A percentile compares a stretch with the other conserved stretches of the same genome.
These are phyloP conservation scores for Stemphylium beticola DNA, from an alignment of 2,329 filamentous ascomycete species.

Conservation along the genomic window DNA sequence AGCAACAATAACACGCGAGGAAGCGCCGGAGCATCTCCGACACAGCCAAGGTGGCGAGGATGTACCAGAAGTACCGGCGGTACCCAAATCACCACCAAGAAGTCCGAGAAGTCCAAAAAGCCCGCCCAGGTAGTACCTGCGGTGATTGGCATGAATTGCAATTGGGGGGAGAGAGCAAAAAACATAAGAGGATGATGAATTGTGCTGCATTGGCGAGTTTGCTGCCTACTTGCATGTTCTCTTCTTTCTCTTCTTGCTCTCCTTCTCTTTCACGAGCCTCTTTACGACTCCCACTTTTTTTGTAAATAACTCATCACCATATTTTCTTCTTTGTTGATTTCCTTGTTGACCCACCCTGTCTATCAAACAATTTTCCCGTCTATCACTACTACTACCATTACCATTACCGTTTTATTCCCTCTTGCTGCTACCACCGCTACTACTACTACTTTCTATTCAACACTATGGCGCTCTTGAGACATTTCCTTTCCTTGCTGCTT, in stretches of 20 bases:
- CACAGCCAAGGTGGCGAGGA: conserved; percentile 10
- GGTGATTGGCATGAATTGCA: background rate
- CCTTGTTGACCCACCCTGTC: background rate
- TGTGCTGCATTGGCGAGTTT: conserved; percentile 5
- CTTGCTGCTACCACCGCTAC: no score
- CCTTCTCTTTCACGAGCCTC: conserved; percentile 1
- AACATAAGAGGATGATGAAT: background rate
- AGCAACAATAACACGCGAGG: conserved; percentile 42
- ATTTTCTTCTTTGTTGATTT: background rate
- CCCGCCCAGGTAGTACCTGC: conserved; percentile 11
- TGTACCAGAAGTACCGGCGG: conserved; percentile 29
- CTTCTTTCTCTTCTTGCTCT: conserved; percentile 1
- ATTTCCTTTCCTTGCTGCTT: no score
- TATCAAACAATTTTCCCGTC: conserved; percentile 1
- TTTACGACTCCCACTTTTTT: conserved; percentile 2
- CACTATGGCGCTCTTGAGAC: no score
- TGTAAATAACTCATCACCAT: conserved; percentile 8
- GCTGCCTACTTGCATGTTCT: background rate
- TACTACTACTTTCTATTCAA: no score
- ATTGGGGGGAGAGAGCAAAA: background rate
- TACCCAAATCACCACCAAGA: conserved; percentile 24
- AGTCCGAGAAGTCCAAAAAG: conserved; percentile 30
- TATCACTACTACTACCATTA: background rate
- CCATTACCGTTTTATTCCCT: no score
- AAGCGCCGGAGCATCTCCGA: conserved; percentile 32